These are phyloP conservation scores for Phytophthora tubulina DNA, from an alignment of 352 stramenopile species.

Conservation along the genomic window DNA sequence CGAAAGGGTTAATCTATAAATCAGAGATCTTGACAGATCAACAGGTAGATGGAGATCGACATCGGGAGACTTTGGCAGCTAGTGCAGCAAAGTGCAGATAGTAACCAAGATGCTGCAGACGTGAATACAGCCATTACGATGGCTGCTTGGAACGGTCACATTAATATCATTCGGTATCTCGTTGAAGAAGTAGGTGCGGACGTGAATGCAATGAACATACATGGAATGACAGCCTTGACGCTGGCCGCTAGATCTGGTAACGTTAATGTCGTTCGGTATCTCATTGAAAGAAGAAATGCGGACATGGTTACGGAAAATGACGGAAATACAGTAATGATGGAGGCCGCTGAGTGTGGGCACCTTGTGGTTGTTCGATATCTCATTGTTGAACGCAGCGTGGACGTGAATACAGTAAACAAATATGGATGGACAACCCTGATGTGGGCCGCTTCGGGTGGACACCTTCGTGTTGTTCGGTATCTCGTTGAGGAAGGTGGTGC, in stretches of 20 bases:
- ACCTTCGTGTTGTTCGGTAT: not conserved
- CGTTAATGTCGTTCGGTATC: not conserved
- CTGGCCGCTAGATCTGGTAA: not conserved
- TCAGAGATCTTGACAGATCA: too few relatives aligned
- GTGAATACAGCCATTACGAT: too few relatives aligned
- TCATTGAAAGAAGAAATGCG: not conserved
- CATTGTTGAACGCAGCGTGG: not conserved
- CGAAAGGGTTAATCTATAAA: too few relatives aligned
- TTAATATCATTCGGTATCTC: too few relatives aligned
- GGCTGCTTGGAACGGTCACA: too few relatives aligned
- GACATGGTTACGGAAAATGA: not conserved
- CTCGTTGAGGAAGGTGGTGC: not conserved
- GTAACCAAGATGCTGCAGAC: too few relatives aligned
- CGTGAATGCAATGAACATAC: too few relatives aligned
- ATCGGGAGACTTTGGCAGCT: too few relatives aligned
- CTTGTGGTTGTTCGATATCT: conserved; percentile 1
- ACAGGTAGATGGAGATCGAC: too few relatives aligned
- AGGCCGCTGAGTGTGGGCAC: not conserved
- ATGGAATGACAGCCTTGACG: too few relatives aligned
- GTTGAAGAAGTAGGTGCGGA: too few relatives aligned
- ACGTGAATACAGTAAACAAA: not conserved
- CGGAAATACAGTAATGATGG: conserved; percentile 1
- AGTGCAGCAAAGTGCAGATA: too few relatives aligned
- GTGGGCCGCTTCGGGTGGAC: not conserved
- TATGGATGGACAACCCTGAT: not conserved